A percentile compares a stretch with the other conserved stretches of the same genome.
Conservation (phyloP, 1,139 yeast species). For the Hansenula sp. region DNA sequence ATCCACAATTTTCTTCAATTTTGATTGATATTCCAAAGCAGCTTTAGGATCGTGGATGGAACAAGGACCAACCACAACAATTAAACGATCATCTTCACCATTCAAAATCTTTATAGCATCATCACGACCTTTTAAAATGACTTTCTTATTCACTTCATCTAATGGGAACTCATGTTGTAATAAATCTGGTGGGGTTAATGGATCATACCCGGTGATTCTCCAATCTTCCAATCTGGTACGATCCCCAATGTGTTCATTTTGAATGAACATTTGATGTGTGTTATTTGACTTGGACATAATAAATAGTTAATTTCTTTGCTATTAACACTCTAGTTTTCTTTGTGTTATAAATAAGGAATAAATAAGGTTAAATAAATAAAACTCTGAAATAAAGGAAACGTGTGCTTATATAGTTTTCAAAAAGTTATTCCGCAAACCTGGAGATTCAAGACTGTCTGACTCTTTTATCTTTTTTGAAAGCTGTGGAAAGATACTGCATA, state of each 20-base stretch:
- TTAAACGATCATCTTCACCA: constrained; percentile 76
- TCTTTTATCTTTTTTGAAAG: too few species aligned
- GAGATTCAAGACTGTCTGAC: too few species aligned
- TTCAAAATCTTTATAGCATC: constrained; percentile 65
- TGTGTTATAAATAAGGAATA: too few species aligned
- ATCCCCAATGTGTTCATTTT: constrained; percentile 81
- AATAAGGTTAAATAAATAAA: too few species aligned
- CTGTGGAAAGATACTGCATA: too few species aligned
- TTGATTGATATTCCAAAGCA: constrained; percentile 81
- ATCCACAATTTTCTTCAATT: constrained; percentile 56
- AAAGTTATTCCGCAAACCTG: too few species aligned
- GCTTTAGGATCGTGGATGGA: constrained; percentile 94
- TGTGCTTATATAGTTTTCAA: too few species aligned
- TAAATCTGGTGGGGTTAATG: constrained; percentile 90
- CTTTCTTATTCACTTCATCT: constrained; percentile 51
- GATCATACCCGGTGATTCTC: constrained; percentile 94
- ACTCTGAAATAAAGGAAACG: too few species aligned
- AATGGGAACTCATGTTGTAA: constrained; percentile 88
- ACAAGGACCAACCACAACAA: constrained; percentile 92
- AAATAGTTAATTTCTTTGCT: neutral
- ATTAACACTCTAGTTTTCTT: neutral
- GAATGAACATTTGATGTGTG: constrained; percentile 62
- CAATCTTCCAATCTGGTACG: constrained; percentile 82
- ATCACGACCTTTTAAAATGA: constrained; percentile 72
- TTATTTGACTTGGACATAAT: neutral